Evolutionary conservation across 495 filamentous ascomycete species (phyloP), one percentile per base, ranked within the genome.

Genomic region (Geopyxis carbonaria): DNA sequence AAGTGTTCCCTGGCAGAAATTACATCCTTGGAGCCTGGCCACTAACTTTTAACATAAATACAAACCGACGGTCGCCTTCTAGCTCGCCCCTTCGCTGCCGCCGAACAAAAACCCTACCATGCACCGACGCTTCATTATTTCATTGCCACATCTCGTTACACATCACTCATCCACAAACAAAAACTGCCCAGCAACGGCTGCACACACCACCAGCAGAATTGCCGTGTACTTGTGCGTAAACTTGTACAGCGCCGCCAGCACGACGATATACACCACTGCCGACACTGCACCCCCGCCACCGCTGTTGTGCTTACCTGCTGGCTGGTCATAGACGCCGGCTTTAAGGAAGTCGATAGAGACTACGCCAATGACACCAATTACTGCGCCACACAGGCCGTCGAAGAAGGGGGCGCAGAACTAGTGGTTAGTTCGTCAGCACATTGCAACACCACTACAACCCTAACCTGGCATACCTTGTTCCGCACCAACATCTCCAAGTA

Each of bases 331-430:
- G 16, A 56, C 35, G 14, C 46, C 46, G 5, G 45, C 46, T 31
- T 51, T 46, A 18, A 57, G 42, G 14, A 59, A 49, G 22, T 57
- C 38, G 9, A 51, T 41, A 10, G 50, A 45, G 32, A 58, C 53
- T 20, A 61, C 48, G 23, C 53, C 56, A 31, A 61, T 60, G 10
- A 59, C 53, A n/a, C 58, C 58, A 20, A 61, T 55, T n/a, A 61
- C 58, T 2, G 58, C 38, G 8, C 46, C 58, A 31, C 55, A 57
- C 13, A 60, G 48, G 2, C 57, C 57, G 28, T 59, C 57, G 44
- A 60, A 59, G 44, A 61, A 60, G 19, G 39, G 41, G 0, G 58
- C 37, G 31, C 59, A 56, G 33, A 60, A 40, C 57, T 55, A 44
- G 3, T 18, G 6, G 9, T 20, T 39, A 13, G 18, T 30, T 40